Conservation (phyloP, 345 rosid genomes). For the Hibiscus tridactylites region DNA sequence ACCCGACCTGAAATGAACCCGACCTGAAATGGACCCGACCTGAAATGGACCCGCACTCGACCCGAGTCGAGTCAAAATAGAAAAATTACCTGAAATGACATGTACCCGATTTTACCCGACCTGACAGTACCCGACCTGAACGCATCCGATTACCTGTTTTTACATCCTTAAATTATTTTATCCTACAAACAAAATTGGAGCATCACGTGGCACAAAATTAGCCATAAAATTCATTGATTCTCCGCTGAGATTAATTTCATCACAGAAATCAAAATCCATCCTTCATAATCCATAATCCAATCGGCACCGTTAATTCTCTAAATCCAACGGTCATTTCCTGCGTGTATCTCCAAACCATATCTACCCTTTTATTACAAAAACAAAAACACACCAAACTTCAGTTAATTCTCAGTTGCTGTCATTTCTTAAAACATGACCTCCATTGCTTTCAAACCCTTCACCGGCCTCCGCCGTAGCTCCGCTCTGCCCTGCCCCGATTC, state of each 20-base stretch:
- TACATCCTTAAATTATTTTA: too few species aligned
- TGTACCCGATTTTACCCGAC: too few species aligned
- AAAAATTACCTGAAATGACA: too few species aligned
- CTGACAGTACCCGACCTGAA: too few species aligned
- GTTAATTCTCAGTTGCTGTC: neutral
- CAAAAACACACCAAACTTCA: neutral
- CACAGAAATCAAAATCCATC: slow-evolving; percentile 23
- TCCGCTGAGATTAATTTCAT: neutral
- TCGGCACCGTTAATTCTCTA: slow-evolving; percentile 26
- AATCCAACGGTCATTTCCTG: slow-evolving; percentile 37
- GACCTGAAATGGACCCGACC: too few species aligned
- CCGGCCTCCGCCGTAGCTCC: slow-evolving; percentile 63
- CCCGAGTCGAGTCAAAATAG: too few species aligned
- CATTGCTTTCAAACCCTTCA: slow-evolving; percentile 62
- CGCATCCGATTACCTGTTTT: too few species aligned
- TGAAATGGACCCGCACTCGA: too few species aligned
- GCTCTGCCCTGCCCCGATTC: slow-evolving; percentile 7
- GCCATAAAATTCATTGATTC: neutral
- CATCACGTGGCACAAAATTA: neutral
- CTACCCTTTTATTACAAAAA: slow-evolving; percentile 19
- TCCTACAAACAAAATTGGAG: too few species aligned
- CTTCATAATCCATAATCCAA: slow-evolving; percentile 42
- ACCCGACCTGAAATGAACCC: too few species aligned
- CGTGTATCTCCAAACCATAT: slow-evolving; percentile 52
- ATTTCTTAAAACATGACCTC: slow-evolving; percentile 34